Percentiles rank a stretch among this genome's conserved stretches.
phyloP scores from a whole-genome alignment of 2,329 filamentous ascomycete genomes.

The Diaporthe citri region DNA sequence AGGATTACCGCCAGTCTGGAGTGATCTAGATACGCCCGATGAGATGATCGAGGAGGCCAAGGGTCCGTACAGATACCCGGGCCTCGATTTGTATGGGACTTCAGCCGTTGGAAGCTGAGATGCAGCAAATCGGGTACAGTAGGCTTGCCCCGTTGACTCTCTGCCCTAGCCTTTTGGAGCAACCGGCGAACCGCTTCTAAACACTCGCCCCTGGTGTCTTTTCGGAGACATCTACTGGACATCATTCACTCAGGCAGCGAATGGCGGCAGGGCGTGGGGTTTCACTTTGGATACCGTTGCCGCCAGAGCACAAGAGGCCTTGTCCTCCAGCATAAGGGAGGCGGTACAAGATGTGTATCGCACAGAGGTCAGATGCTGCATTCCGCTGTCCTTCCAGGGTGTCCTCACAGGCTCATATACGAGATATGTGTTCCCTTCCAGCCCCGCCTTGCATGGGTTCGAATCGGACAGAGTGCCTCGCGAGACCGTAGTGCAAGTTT shows the following conservation, averaged over 20 bases:
- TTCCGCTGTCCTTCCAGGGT: conserved; percentile 4
- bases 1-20: conserved; percentile 38
- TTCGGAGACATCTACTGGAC: background rate
- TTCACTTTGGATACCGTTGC: background rate
- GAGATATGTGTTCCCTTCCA: conserved; percentile 23
- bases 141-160: conserved; percentile 30
- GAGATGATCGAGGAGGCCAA: conserved; percentile 38
- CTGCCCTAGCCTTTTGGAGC: background rate
- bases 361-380: conserved; percentile 35
- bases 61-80: conserved; percentile 33
- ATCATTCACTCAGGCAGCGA: background rate
- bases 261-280: conserved; percentile 8
- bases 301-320: conserved; percentile 9
- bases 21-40: conserved; percentile 39
- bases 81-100: conserved; percentile 17
- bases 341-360: conserved; percentile 29
- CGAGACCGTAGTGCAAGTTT: conserved; percentile 38
- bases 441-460: conserved; percentile 27
- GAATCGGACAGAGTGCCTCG: conserved; percentile 28
- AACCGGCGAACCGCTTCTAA: background rate
- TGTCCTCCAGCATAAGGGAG: conserved; percentile 25
- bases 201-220: background rate
- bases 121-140: conserved; percentile 29
- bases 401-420: conserved; percentile 38
- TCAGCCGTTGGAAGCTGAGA: background rate